Conservation (phyloP, 176 grass and related monocot species). For the Miscanthus lutarioriparius region DNA sequence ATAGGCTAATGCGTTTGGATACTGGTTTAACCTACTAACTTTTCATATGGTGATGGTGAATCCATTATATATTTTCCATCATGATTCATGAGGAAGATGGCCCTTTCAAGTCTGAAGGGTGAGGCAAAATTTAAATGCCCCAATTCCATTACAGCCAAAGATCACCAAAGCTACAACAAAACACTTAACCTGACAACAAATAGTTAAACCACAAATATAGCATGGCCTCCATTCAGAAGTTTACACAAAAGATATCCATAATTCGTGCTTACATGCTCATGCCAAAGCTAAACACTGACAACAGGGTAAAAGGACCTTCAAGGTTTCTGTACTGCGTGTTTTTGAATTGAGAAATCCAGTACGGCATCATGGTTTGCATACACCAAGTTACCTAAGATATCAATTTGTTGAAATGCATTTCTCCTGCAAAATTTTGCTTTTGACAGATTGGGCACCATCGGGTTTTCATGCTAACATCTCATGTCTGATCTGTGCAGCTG, state of each 20-base stretch:
- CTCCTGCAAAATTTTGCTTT: background rate
- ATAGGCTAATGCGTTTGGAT: background rate
- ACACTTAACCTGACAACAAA: background rate
- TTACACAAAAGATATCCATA: background rate
- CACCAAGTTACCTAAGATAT: background rate
- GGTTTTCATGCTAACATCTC: constrained; percentile 11
- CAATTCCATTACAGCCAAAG: background rate
- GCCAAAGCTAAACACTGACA: background rate
- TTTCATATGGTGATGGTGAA: constrained; percentile 2
- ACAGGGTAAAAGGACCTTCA: background rate
- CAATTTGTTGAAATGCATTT: background rate
- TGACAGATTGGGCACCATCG: background rate
- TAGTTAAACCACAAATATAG: background rate
- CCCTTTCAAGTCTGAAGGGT: background rate
- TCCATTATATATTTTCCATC: background rate
- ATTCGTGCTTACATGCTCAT: background rate
- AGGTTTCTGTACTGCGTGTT: background rate
- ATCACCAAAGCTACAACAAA: background rate
- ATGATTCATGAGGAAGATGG: background rate
- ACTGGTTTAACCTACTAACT: background rate
- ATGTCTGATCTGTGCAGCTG: constrained; percentile 31
- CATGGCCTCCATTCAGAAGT: background rate
- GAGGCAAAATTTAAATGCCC: background rate
- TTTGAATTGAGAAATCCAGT: background rate
- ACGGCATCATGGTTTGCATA: background rate